Conservation (phyloP, 1,139 yeast genomes). For the Petasospora fabianii region DNA sequence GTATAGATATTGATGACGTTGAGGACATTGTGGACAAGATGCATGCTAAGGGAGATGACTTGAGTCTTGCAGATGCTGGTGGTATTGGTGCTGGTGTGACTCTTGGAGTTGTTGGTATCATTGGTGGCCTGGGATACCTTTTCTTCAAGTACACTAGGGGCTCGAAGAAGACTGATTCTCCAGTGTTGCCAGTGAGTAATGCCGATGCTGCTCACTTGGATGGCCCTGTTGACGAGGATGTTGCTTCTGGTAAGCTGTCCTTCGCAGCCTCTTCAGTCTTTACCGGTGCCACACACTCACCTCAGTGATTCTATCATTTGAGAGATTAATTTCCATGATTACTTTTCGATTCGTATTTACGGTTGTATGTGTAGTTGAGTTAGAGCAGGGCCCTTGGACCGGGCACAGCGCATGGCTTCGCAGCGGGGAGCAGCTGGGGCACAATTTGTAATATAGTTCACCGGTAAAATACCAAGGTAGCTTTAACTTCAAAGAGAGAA, state of each 20-base stretch:
- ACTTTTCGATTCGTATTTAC: too few relatives aligned
- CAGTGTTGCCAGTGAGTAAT: constrained; percentile 3
- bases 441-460: too few relatives aligned
- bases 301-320: too few relatives aligned
- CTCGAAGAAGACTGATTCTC: not conserved
- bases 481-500: too few relatives aligned
- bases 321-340: too few relatives aligned
- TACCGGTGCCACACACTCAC: constrained; percentile 4
- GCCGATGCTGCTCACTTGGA: constrained; percentile 1
- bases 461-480: too few relatives aligned
- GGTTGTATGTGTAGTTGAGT: too few relatives aligned
- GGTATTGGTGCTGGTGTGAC: constrained; percentile 51
- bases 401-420: too few relatives aligned
- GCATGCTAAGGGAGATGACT: constrained; percentile 4
- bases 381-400: too few relatives aligned
- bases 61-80: constrained; percentile 41
- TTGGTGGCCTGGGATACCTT: constrained; percentile 11
- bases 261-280: not conserved
- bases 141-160: not conserved
- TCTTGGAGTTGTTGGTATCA: constrained; percentile 34
- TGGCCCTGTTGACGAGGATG: not conserved
- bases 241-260: not conserved
- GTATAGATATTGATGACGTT: constrained; percentile 25
- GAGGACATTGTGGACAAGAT: constrained; percentile 4
- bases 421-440: too few relatives aligned